phyloP scores from a whole-genome alignment of 495 filamentous ascomycete genomes.

The Aspergillus hancockii region DNA sequence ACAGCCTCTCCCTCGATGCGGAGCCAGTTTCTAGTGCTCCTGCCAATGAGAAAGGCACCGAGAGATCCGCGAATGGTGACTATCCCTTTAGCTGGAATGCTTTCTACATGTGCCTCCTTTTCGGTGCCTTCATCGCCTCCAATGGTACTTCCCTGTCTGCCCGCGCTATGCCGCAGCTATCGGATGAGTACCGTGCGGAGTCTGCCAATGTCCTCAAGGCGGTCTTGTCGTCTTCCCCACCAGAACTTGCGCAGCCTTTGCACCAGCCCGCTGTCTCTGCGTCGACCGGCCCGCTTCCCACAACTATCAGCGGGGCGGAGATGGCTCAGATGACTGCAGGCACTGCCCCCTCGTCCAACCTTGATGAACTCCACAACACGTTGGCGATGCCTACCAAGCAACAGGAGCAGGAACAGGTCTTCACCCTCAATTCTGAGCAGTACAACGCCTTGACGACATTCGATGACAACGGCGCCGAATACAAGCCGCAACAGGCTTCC shows the following conservation, averaged over 20 bases:
- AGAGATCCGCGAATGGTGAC: conserved; percentile 66
- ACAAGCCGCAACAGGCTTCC: conserved; percentile 47
- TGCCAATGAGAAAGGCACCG: conserved; percentile 54
- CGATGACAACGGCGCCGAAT: conserved; percentile 41
- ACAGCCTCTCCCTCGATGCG: conserved; percentile 52
- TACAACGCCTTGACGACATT: conserved; percentile 81
- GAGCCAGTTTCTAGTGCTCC: conserved; percentile 32
- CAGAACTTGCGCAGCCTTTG: conserved; percentile 32
- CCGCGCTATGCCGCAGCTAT: conserved; percentile 73
- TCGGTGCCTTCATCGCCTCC: conserved; percentile 94
- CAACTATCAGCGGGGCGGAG: conserved; percentile 46
- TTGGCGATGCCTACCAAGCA: conserved; percentile 77
- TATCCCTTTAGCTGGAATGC: conserved; percentile 59
- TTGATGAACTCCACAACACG: conserved; percentile 73
- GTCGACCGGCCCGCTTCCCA: conserved; percentile 45
- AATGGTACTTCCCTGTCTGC: conserved; percentile 65
- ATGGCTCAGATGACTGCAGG: conserved; percentile 54
- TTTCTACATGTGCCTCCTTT: conserved; percentile 82
- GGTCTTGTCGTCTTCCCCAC: conserved; percentile 68
- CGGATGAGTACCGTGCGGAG: conserved; percentile 89
- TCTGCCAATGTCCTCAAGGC: conserved; percentile 88
- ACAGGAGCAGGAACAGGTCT: conserved; percentile 87
- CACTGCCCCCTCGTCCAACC: conserved; percentile 56
- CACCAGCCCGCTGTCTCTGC: conserved; percentile 43
- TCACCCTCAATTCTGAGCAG: conserved; percentile 80